Evolutionary conservation across 148 eudicot genomes (phyloP).

Genomic region (Nyssa sinensis): DNA sequence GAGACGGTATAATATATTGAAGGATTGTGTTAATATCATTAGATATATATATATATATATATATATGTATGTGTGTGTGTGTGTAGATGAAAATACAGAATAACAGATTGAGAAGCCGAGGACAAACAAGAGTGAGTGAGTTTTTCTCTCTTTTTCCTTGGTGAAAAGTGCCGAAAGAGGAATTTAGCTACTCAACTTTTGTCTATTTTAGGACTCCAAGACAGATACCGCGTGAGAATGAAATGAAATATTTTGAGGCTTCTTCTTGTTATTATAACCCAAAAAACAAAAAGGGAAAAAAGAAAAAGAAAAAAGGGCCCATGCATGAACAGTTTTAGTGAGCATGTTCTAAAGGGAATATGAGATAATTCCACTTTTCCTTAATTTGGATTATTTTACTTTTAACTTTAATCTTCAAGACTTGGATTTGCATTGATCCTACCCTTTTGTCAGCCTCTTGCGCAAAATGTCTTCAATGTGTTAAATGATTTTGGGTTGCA

Average conservation of each 20-base stretch:
- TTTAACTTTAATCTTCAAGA: background rate
- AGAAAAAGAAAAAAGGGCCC: no score
- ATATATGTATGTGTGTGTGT: no score
- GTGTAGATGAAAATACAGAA: no score
- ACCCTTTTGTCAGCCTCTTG: background rate
- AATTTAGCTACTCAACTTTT: background rate
- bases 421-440: background rate
- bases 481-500: no score
- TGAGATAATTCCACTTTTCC: background rate
- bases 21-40: no score
- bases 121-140: no score
- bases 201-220: background rate
- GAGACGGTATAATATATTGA: no score
- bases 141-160: background rate
- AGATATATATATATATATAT: no score
- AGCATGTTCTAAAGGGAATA: slow-evolving; percentile 4
- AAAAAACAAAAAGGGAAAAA: no score
- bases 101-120: no score
- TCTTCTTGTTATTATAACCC: background rate
- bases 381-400: background rate
- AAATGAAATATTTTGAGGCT: background rate
- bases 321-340: background rate
- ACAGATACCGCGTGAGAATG: background rate
- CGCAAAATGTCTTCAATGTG: background rate
- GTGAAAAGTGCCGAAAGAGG: slow-evolving; percentile 5